Evolutionary conservation across 805 yeast genomes (phyloP).

Genomic region (Yarrowia sp.): DNA sequence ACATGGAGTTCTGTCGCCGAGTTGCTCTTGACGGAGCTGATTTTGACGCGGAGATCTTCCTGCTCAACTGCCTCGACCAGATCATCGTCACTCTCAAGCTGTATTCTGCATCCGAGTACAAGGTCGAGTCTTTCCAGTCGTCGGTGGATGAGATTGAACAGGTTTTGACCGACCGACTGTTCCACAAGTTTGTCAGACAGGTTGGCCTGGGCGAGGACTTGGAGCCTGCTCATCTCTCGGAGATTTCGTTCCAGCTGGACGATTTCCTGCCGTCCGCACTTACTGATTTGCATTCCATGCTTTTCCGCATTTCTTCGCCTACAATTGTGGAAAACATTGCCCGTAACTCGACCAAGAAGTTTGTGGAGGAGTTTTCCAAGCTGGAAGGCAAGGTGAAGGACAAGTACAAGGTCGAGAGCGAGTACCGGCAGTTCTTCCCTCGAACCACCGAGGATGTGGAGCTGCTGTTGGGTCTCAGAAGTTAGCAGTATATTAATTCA

Average conservation of each 20-base stretch:
- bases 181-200: constrained; percentile 14
- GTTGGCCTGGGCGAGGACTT: constrained; percentile 11
- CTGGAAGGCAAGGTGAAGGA: constrained; percentile 35
- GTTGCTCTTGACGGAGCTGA: constrained; percentile 34
- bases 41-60: constrained; percentile 35
- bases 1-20: constrained; percentile 36
- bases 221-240: constrained; percentile 28
- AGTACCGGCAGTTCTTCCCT: constrained; percentile 33
- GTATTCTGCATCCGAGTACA: constrained; percentile 36
- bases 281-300: constrained; percentile 35
- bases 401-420: constrained; percentile 33
- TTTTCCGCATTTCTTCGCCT: constrained; percentile 40
- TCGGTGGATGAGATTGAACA: constrained; percentile 35
- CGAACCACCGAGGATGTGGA: constrained; percentile 36
- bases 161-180: constrained; percentile 36
- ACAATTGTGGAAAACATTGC: constrained; percentile 37
- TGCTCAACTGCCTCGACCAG: constrained; percentile 41
- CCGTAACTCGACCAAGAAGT: constrained; percentile 36
- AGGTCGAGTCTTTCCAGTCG: constrained; percentile 36
- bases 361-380: constrained; percentile 37
- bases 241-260: constrained; percentile 35
- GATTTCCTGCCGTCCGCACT: constrained; percentile 40
- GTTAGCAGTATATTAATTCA: neutral
- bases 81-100: constrained; percentile 37
- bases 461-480: constrained; percentile 32